Conservation (phyloP, 2,329 filamentous ascomycete species). For the Domatiomyces catenatus region DNA sequence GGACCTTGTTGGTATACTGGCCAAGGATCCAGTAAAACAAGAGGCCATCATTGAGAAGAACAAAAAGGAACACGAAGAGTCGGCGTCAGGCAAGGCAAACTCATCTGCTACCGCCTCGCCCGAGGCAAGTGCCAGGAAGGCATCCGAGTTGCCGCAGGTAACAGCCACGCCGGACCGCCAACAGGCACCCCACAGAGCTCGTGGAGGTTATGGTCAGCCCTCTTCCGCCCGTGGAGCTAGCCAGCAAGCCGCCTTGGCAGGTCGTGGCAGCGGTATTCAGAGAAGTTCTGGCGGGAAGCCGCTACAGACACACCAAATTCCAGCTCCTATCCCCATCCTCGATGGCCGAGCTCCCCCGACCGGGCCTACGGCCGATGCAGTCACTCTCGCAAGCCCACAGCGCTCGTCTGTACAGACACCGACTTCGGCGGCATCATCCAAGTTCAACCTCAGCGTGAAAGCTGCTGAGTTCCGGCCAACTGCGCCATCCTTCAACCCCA, state of each 20-base stretch:
- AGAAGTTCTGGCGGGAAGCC: not conserved
- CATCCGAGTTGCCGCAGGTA: conserved; percentile 27
- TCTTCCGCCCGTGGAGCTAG: conserved; percentile 15
- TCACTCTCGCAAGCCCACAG: conserved; percentile 24
- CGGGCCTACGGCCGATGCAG: conserved; percentile 48
- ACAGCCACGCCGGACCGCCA: conserved; percentile 30
- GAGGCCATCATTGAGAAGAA: conserved; percentile 83
- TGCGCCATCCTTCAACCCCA: conserved; percentile 66
- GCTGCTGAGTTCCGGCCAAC: conserved; percentile 70
- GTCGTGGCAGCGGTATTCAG: conserved; percentile 6
- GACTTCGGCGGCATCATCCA: conserved; percentile 36
- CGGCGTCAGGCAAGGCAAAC: conserved; percentile 23
- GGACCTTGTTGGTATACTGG: conserved; percentile 85
- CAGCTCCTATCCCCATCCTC: conserved; percentile 41
- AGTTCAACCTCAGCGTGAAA: conserved; percentile 39
- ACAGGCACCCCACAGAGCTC: conserved; percentile 32
- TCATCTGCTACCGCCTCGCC: conserved; percentile 9
- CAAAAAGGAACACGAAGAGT: conserved; percentile 53
- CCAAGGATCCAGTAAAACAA: conserved; percentile 91
- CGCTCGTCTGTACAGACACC: conserved; percentile 37
- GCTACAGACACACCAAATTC: conserved; percentile 21
- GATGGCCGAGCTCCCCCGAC: conserved; percentile 60
- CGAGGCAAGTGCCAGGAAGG: conserved; percentile 34
- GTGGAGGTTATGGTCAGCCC: conserved; percentile 24
- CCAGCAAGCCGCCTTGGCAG: conserved; percentile 22